These are phyloP conservation scores for Amanita fuliginea DNA, from an alignment of 768 basidiomycete species.

Conservation along the genomic window DNA sequence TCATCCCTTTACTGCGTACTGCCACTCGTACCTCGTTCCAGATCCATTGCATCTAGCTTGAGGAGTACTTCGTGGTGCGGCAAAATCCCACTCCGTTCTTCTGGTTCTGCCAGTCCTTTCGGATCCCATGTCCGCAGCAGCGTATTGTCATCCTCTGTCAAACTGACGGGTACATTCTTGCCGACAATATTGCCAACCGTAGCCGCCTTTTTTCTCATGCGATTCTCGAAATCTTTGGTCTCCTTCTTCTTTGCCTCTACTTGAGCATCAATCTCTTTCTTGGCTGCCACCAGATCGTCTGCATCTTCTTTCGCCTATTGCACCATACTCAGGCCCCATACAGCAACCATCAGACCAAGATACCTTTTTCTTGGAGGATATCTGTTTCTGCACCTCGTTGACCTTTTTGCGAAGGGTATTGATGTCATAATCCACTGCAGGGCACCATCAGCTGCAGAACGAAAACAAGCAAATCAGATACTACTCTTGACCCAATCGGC, in stretches of 20 bases:
- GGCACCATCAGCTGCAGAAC: neutral
- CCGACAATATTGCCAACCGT: slow-evolving; percentile 91
- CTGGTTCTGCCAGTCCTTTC: slow-evolving; percentile 61
- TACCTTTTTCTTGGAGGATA: slow-evolving; percentile 89
- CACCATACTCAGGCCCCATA: neutral
- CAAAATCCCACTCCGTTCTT: slow-evolving; percentile 67
- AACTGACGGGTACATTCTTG: slow-evolving; percentile 71
- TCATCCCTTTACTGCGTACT: neutral
- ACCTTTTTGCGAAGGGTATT: slow-evolving; percentile 71
- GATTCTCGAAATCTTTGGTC: slow-evolving; percentile 61
- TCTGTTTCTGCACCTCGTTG: slow-evolving; percentile 91
- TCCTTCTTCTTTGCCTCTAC: slow-evolving; percentile 69
- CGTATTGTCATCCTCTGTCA: slow-evolving; percentile 92
- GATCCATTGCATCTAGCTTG: slow-evolving; percentile 90
- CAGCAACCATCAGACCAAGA: slow-evolving; percentile 1
- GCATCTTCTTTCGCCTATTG: slow-evolving; percentile 82
- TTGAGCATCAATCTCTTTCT: slow-evolving; percentile 76
- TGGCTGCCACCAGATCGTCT: slow-evolving; percentile 74
- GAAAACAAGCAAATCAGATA: slow-evolving; percentile 19
- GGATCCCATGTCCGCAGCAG: slow-evolving; percentile 83
- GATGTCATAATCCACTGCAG: slow-evolving; percentile 79
- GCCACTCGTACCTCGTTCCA: slow-evolving; percentile 70
- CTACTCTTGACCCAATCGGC: slow-evolving; percentile 88
- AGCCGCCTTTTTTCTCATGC: slow-evolving; percentile 73
- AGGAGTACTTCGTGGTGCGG: slow-evolving; percentile 97